Evolutionary conservation across 1,139 yeast genomes (phyloP), one percentile per base, ranked within the genome.

Genomic region (Blastobotrys capitulatus): DNA sequence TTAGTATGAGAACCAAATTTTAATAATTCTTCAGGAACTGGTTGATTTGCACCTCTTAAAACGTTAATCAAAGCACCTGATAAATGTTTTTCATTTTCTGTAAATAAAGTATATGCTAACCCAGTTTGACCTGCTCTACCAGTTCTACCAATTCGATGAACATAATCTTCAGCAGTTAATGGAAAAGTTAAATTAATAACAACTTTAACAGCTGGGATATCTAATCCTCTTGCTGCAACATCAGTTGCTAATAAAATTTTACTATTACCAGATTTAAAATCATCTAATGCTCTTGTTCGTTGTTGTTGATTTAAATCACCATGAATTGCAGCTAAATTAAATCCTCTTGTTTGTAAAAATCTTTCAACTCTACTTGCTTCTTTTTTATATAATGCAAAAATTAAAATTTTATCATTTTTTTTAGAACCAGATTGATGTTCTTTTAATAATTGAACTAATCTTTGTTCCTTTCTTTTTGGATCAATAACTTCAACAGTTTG

Each of bases 121-220:
- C 99, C 99, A 1, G 89, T 76, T 69, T 86, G 88, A 41, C 98
- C 98, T 15, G 98, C 98, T 73, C 99, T 83, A 54, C 98, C 98
- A 16, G 98, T 92, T 76, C 98, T 84, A 58, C 98, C 98, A 60
- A 92, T 92, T 72, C 98, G 81, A 69, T 92, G 98, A 44, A 92
- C 98, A 63, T 92, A 92, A 71, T 94, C 98, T 71, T 92, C 99
- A 22, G 88, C 95, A 0, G 98, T 92, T 61, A 94, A 78, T 46
- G 99, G 99, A 82, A 92, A 92, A 3, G 98, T 92, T 68, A 94
- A 76, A 68, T 92, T 92, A 66, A 92, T 89, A 44, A 92, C 99
- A 29, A 89, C 87, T 69, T 90, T 92, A 57, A 92, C 99, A 60
- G 94, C 88, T 46, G 99, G 98, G 60, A 92, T 92, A 70, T 92